Conservation (phyloP, 192 early-diverging fungal species). For the Entomortierella parvispora region DNA sequence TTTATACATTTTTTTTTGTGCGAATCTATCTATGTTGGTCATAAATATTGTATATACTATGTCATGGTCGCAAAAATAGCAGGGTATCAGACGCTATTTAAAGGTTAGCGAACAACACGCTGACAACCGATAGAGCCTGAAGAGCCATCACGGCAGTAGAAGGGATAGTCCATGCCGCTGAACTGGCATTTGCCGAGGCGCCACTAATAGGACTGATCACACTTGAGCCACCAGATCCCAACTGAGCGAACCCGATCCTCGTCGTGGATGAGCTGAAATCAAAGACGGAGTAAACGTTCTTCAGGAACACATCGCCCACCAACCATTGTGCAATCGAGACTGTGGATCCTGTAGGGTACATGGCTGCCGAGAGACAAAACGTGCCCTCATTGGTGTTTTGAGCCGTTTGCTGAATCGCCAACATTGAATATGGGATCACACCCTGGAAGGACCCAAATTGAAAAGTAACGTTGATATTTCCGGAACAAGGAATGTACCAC, state of each 20-base stretch:
- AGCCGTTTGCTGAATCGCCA: neutral
- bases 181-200: no score
- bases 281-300: slow-evolving; percentile 52
- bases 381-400: neutral
- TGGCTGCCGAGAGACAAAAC: neutral
- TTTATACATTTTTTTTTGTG: no score
- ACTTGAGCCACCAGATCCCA: neutral
- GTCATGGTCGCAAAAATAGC: no score
- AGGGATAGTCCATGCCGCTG: no score
- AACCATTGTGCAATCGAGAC: slow-evolving; percentile 2
- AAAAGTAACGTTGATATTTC: neutral
- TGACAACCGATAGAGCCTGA: no score
- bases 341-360: neutral
- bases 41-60: no score
- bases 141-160: no score
- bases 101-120: no score
- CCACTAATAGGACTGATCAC: no score
- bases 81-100: no score
- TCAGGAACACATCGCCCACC: slow-evolving; percentile 55
- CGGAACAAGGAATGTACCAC: slow-evolving; percentile 4
- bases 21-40: no score
- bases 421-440: neutral
- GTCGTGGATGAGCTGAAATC: slow-evolving; percentile 26
- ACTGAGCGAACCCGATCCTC: slow-evolving; percentile 4
- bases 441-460: neutral